Base-by-base conservation (phyloP, 768 basidiomycete species). In the Phanerochaete sordida region DNA sequence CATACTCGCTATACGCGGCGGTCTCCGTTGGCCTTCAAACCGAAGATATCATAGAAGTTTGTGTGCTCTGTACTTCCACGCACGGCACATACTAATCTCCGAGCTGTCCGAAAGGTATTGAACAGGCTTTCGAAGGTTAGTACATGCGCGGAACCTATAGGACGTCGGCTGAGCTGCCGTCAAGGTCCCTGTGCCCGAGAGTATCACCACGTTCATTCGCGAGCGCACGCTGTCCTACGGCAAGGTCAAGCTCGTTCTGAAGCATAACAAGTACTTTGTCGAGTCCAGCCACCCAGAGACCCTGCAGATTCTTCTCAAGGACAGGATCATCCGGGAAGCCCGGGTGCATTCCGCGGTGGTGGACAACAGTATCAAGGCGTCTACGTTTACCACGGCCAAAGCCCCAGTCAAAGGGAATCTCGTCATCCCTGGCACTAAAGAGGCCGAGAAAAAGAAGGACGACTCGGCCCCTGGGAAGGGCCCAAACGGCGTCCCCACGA, bases 11-110 rank as follows among this genome's bases (percentile, higher is more conserved):
- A 16, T 98, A 99, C 74, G 97, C 97, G 61, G 97, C 97, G 52
- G 96, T 99, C 62, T 98, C 96, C 15, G 97, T 99, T 61, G 97
- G 97, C 28, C 78, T 99, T 28, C 93, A 98, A 72, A 98, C 97
- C 9, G 90, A 96, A 66, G 95, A 98, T 73, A 98, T 98, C 67
- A 97, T 98, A 73, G 94, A 95, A 80, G 96, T 98, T 66, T 70
- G 86, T 82, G 57, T 65, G 51, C 64, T 61, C 43, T 26, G 45
- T 33, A 62, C 65, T 65, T 68, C 64, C 46, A 56, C 45, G 27
- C 50, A 27, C 48, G 19, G n/a, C 68, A 70, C 61, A 81, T 72
- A 60, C 74, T 76, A 62, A 77, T 69, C 37, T 60, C 49, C 7
- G 59, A 63, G 58, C 33, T 59, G 54, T 33, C 58, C 43, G 57